A percentile compares a stretch with the other conserved stretches of the same genome.
Evolutionary conservation across 1,284 basidiomycete species (phyloP).

Genomic region (Porodaedalea pini): DNA sequence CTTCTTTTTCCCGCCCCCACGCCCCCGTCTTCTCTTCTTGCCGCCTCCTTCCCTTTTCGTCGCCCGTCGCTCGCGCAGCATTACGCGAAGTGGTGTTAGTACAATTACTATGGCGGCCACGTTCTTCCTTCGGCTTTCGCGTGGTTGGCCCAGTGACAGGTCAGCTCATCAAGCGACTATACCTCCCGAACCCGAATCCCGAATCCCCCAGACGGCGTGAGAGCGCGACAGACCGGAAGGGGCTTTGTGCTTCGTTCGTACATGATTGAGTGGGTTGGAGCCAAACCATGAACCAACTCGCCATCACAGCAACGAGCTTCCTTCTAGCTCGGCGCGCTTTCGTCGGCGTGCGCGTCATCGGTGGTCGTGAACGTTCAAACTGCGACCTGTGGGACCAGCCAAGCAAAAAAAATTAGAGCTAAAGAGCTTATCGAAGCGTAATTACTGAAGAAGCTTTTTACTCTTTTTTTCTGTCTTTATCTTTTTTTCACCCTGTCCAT

Average conservation of each 20-base stretch:
- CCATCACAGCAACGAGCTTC: not conserved
- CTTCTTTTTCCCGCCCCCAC: conserved; percentile 13
- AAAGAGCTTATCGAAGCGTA: not conserved
- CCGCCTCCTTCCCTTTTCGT: not conserved
- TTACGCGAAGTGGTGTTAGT: not conserved
- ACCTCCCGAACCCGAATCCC: not conserved
- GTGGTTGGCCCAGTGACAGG: not conserved
- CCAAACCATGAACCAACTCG: not conserved
- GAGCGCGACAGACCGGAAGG: conserved; percentile 2
- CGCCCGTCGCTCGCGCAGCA: conserved; percentile 1
- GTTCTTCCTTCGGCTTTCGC: conserved; percentile 1
- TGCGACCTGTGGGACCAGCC: not conserved
- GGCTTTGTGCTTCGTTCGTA: not conserved
- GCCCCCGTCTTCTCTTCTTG: not conserved
- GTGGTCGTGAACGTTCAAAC: not conserved
- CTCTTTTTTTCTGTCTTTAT: not conserved
- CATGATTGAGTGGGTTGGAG: not conserved
- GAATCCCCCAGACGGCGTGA: conserved; percentile 1
- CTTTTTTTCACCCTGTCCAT: not conserved
- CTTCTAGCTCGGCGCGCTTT: not conserved
- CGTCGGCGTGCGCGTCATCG: not conserved
- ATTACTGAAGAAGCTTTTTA: not conserved
- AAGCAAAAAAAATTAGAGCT: not conserved
- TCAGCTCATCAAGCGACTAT: conserved; percentile 5
- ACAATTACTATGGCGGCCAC: not conserved